Percentiles rank a stretch among this genome's conserved stretches.
Conservation (phyloP, 345 rosid species). For the Eucalyptus lansdowneana region DNA sequence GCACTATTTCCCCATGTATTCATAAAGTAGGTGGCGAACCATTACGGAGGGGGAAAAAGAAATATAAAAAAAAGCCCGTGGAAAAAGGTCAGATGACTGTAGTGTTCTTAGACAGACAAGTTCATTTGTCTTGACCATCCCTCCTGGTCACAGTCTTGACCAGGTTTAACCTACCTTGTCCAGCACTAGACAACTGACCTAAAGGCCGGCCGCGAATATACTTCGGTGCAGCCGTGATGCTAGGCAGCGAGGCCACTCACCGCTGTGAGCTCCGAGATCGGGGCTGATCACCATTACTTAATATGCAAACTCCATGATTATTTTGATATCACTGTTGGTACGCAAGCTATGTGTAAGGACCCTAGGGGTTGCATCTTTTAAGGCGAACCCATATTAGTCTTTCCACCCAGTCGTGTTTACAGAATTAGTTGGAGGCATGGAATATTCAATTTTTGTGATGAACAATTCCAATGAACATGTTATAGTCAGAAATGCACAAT, state of each 20-base stretch:
- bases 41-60: background rate
- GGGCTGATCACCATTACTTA: background rate
- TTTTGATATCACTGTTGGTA: background rate
- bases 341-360: background rate
- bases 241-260: background rate
- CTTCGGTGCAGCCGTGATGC: background rate
- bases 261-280: background rate
- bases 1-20: background rate
- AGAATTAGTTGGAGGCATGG: background rate
- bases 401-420: background rate
- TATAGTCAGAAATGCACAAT: background rate
- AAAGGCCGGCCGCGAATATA: background rate
- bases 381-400: background rate
- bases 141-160: background rate
- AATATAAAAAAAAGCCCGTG: background rate
- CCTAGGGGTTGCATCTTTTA: background rate
- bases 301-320: background rate
- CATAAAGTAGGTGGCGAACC: background rate
- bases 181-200: background rate
- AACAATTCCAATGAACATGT: background rate
- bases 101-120: background rate
- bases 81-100: background rate
- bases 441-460: background rate
- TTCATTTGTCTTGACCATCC: background rate
- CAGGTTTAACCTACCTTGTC: background rate